Conservation (phyloP, 2,329 filamentous ascomycete species). For the Colletotrichum nymphaeae region DNA sequence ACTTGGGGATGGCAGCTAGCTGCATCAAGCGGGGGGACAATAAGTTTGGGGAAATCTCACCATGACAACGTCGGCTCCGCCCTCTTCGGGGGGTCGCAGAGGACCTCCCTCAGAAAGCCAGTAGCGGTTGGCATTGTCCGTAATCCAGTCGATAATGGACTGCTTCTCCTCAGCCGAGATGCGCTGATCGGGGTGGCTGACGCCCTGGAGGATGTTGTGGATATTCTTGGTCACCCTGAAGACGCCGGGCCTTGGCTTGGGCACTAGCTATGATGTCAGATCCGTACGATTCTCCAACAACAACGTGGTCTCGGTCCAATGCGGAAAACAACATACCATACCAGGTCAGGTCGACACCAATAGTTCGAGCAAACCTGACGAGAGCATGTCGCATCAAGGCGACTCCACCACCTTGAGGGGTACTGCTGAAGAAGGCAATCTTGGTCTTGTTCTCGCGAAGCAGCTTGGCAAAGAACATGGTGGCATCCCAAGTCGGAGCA, state of each 20-base stretch:
- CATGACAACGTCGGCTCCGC: constrained; percentile 81
- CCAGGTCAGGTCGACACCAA: constrained; percentile 80
- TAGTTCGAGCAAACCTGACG: constrained; percentile 74
- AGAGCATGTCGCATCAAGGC: constrained; percentile 85
- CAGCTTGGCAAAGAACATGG: constrained; percentile 70
- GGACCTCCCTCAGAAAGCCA: constrained; percentile 79
- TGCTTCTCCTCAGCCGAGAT: constrained; percentile 71
- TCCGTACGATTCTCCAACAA: constrained; percentile 12
- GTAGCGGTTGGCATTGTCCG: constrained; percentile 78
- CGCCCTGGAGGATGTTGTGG: constrained; percentile 89
- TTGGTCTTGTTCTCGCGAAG: constrained; percentile 73
- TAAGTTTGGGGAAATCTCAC: constrained; percentile 48
- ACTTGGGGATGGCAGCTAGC: constrained; percentile 17
- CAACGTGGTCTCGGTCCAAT: neutral
- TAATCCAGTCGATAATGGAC: constrained; percentile 77
- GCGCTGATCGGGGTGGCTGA: constrained; percentile 73
- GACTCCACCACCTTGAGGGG: constrained; percentile 85
- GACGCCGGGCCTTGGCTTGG: constrained; percentile 81
- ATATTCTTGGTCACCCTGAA: constrained; percentile 89
- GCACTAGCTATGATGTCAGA: constrained; percentile 60
- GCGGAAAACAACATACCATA: constrained; percentile 60
- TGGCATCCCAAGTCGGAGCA: constrained; percentile 72
- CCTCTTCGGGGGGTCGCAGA: constrained; percentile 71
- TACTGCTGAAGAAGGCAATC: constrained; percentile 83
- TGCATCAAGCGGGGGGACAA: neutral